Evolutionary conservation across 2,329 filamentous ascomycete genomes (phyloP), one percentile per base, ranked within the genome.

Genomic region (Diaporthe caulivora): DNA sequence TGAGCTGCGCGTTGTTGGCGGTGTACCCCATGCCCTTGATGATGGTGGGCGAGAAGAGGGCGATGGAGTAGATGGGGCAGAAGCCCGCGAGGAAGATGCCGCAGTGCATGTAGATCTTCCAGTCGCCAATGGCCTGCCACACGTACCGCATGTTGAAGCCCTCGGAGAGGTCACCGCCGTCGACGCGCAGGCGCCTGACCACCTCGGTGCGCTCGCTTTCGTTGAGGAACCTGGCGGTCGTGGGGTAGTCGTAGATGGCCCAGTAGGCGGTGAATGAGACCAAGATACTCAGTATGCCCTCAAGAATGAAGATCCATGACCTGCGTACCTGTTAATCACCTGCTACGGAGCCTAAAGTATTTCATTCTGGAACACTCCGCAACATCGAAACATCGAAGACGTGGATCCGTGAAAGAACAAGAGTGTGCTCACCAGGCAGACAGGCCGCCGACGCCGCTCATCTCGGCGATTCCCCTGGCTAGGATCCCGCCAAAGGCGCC

Each of bases 231-330:
- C 81, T 84, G 64, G 87, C 86, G 17, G 80, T 84, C 18, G 81
- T 82, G 6, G 91, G 90, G 78, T 90, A 92, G 79, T 93, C 91
- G 74, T 89, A 83, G 78, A 92, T 89, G 58, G 84, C 34, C 69
- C 55, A 74, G 72, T 65, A 74, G 5, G 69, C 69, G 1, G 60
- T 40, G 29, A 67, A 57, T 2, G 90, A 91, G 64, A 88, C 83
- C 42, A 86, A 1, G 6, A 89, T 80, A 8, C 87, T 89, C 29
- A 85, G 77, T 26, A 88, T 73, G 40, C 89, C 88, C 80, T 93
- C 92, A 4, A 94, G 83, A 73, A 95, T 93, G 80, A 96, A 96
- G 68, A 96, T 95, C 93, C 93, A 95, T 1, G 89, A 86, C 37
- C 37, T 10, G 8, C 2, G 37, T 40, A 40, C 37, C 37, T 40